Conservation (phyloP, 306 rosid genomes). For the Abrus pulchellus region DNA sequence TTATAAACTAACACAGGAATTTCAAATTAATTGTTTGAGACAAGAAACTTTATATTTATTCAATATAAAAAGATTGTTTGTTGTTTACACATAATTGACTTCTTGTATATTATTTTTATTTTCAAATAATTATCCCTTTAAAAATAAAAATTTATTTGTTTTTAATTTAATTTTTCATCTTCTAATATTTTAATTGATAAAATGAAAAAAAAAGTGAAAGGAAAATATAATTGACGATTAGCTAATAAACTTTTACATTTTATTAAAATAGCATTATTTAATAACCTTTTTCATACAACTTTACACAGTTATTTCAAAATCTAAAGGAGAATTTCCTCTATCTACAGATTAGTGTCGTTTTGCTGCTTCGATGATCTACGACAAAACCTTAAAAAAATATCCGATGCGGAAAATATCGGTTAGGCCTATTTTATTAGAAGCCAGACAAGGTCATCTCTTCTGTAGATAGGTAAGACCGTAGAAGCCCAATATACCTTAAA, state of each 20-base stretch:
- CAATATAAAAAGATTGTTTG: background rate
- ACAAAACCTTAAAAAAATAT: background rate
- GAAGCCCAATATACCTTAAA: conserved; percentile 1
- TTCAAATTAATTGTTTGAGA: background rate
- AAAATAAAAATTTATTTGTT: background rate
- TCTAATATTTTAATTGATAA: background rate
- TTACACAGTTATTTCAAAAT: background rate
- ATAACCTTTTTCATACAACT: background rate
- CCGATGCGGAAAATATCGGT: too few relatives aligned
- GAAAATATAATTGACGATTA: background rate
- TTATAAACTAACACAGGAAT: background rate
- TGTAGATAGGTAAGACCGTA: background rate
- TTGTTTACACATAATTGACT: background rate
- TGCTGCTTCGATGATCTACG: background rate
- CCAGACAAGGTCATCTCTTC: background rate
- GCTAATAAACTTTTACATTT: background rate
- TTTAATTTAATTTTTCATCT: background rate
- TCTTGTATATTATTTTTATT: background rate
- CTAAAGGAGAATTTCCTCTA: background rate
- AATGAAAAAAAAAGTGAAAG: background rate
- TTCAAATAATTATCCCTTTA: background rate
- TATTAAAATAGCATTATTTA: background rate
- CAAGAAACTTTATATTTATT: background rate
- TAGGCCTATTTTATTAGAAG: background rate
- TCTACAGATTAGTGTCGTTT: background rate